Evolutionary conservation across 2,329 filamentous ascomycete species (phyloP), one percentile per base, ranked within the genome.

Genomic region (Reticulascus tulasneorum): DNA sequence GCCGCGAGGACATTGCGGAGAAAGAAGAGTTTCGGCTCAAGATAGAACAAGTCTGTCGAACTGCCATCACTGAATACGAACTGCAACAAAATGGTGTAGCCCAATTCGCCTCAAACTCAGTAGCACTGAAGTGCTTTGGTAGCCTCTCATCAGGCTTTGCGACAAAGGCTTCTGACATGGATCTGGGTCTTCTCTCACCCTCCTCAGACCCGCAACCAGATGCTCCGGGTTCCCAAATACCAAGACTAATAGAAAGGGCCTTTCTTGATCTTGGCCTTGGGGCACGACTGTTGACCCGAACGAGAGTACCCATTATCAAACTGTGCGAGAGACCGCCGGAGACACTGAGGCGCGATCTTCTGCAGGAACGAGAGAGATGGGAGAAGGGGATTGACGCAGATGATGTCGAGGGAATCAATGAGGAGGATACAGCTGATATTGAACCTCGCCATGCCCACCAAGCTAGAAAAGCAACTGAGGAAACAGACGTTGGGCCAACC

Each of bases 91-190:
- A 61, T 19, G 54, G 62, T 13, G 45, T 61, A 5, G 40, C 44
- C 0, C 61, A 72, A 8, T 79, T 84, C 38, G 62, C 71, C 12
- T 53, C 71, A 17, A 53, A 64, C 9, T 75, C 74, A 33, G 73
- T 91, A n/a, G 69, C 79, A 35, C 67, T 94, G 11, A 79, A 79
- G 48, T 87, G 83, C 51, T 94, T 93, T 53, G 89, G 88, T 6
- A 94, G 88, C 55, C 69, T 94, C 29, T 77, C 78, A 15, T 90
- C 88, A 10, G 89, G 89, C 0, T 94, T 94, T 60, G 90, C 86
- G 4, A 88, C 86, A 9, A 85, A 85, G 50, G 79, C 80, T n/a
- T 91, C 89, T 2, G 89, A 95, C 52, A 88, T 95, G 83, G 90
- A 96, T 58, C 74, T 95, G 20, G 85, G 83, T 8, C 73, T 94